A percentile compares a stretch with the other conserved stretches of the same genome.
Evolutionary conservation across 208 protist genomes (phyloP).

Genomic region (Porcisia deanei): DNA sequence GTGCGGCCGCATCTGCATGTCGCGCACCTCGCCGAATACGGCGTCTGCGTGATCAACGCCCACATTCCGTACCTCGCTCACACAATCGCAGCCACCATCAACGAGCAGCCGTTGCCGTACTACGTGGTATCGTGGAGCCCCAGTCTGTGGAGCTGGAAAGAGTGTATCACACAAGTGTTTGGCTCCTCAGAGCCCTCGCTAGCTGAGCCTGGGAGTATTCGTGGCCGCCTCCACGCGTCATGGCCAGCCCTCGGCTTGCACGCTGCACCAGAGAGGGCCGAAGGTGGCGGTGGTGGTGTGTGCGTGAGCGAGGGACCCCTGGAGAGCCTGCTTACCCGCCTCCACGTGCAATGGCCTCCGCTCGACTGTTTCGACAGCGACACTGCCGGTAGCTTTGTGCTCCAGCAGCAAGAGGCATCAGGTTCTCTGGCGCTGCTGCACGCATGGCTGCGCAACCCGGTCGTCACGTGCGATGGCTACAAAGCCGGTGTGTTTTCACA

Average conservation of each 20-base stretch:
- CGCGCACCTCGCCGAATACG: conserved; percentile 32
- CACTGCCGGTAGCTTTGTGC: conserved; percentile 24
- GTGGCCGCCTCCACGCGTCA: conserved; percentile 19
- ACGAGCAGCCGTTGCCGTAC: conserved; percentile 17
- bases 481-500: conserved; percentile 18
- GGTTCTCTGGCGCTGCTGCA: conserved; percentile 18
- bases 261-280: conserved; percentile 18
- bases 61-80: conserved; percentile 21
- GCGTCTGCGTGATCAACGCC: conserved; percentile 40
- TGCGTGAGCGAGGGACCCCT: conserved; percentile 31
- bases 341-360: conserved; percentile 24
- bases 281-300: conserved; percentile 26
- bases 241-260: conserved; percentile 31
- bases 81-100: conserved; percentile 10
- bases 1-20: conserved; percentile 32
- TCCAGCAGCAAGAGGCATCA: conserved; percentile 15
- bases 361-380: conserved; percentile 29
- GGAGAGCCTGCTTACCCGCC: conserved; percentile 26
- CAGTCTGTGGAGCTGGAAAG: conserved; percentile 21
- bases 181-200: conserved; percentile 17
- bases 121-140: conserved; percentile 36
- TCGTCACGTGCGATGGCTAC: conserved; percentile 22
- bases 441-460: conserved; percentile 24
- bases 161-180: conserved; percentile 19
- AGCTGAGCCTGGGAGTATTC: conserved; percentile 31